A percentile compares a stretch with the other conserved stretches of the same genome.
Evolutionary conservation across 1,284 basidiomycete genomes (phyloP).

Genomic region (Anthracocystis panici-leucophaei): DNA sequence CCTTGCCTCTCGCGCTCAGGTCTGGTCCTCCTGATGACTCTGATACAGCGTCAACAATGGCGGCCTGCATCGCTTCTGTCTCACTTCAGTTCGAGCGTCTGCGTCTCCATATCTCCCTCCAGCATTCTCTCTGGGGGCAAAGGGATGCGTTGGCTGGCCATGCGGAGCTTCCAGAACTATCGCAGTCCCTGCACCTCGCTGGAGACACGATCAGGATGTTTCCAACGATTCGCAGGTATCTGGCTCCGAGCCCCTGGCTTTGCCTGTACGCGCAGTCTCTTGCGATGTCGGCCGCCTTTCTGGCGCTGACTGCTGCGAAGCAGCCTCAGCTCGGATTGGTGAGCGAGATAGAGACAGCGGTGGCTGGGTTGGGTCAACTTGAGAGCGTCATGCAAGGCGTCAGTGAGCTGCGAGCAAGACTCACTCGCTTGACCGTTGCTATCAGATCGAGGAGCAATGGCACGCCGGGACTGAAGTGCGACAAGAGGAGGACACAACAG

Average conservation of each 20-base stretch:
- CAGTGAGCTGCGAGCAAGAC: background rate
- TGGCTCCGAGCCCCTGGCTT: conserved; percentile 12
- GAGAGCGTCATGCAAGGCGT: background rate
- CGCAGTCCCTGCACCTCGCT: conserved; percentile 4
- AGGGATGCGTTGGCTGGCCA: background rate
- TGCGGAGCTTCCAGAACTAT: background rate
- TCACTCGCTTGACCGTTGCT: background rate
- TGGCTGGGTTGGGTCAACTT: conserved; percentile 6
- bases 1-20: conserved; percentile 4
- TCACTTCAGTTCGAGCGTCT: conserved; percentile 11
- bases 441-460: background rate
- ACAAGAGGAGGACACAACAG: background rate
- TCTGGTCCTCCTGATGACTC: background rate
- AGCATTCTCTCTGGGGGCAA: background rate
- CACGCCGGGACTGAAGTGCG: background rate
- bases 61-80: conserved; percentile 15
- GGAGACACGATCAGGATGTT: background rate
- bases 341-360: conserved; percentile 4
- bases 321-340: background rate
- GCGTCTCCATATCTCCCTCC: conserved; percentile 10
- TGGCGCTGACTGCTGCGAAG: background rate
- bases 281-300: conserved; percentile 10
- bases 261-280: conserved; percentile 7
- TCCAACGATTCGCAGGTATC: background rate
- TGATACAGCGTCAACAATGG: background rate